These are phyloP conservation scores for Mariannaea sp. DNA, from an alignment of 2,329 filamentous ascomycete species.

Conservation along the genomic window DNA sequence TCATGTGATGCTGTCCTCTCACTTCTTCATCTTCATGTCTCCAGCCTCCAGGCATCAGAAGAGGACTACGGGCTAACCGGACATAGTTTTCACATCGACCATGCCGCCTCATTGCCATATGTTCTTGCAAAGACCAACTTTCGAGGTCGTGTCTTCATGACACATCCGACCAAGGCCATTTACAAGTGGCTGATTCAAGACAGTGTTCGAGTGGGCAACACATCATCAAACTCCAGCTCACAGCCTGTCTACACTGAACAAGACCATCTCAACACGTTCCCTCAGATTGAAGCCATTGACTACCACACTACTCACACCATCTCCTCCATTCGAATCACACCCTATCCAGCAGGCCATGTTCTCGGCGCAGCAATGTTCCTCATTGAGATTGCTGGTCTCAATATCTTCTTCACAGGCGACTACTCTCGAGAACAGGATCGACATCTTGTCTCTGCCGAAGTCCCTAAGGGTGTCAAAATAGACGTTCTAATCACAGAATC, in stretches of 20 bases:
- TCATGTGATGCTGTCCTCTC: conserved; percentile 38
- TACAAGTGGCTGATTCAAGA: conserved; percentile 99
- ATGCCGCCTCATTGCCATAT: conserved; percentile 97
- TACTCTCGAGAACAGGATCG: conserved; percentile 96
- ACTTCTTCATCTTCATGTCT: conserved; percentile 24
- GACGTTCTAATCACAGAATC: conserved; percentile 98
- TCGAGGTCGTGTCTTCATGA: conserved; percentile 97
- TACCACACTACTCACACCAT: conserved; percentile 98
- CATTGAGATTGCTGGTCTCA: conserved; percentile 94
- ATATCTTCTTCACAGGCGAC: conserved; percentile 96
- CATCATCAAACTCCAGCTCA: conserved; percentile 64
- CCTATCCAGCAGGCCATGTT: conserved; percentile 97
- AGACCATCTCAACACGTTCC: conserved; percentile 91
- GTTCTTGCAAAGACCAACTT: conserved; percentile 98
- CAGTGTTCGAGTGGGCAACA: conserved; percentile 85
- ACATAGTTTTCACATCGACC: conserved; percentile 92
- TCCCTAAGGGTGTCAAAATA: conserved; percentile 86
- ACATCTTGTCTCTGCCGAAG: conserved; percentile 91
- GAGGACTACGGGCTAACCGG: conserved; percentile 35
- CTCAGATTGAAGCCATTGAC: conserved; percentile 94
- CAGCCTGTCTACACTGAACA: conserved; percentile 92
- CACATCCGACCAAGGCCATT: conserved; percentile 97
- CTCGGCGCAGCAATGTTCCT: conserved; percentile 98
- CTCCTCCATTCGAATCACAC: conserved; percentile 93
- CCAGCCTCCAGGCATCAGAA: conserved; percentile 18